phyloP scores from a whole-genome alignment of 352 stramenopile genomes.

The Globisporangium recalcitrans region DNA sequence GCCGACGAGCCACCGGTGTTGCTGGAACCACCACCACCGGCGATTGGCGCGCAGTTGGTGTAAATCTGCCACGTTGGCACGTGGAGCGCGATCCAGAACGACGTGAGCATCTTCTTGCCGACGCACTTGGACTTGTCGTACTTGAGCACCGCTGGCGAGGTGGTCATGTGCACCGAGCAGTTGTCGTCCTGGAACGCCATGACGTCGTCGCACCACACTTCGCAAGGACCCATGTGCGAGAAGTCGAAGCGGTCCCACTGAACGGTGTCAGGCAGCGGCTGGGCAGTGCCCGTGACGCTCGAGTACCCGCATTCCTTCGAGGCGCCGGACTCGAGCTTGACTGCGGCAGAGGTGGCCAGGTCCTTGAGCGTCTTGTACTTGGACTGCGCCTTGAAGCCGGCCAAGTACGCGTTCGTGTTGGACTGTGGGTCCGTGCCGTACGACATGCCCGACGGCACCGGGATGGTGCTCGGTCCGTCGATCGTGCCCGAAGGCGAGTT shows the following conservation, averaged over 20 bases:
- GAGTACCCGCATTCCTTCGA: slow-evolving; percentile 40
- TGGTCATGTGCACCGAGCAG: slow-evolving; percentile 32
- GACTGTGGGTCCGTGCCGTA: slow-evolving; percentile 23
- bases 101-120: slow-evolving; percentile 28
- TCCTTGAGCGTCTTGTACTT: slow-evolving; percentile 48
- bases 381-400: slow-evolving; percentile 21
- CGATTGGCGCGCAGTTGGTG: slow-evolving; percentile 40
- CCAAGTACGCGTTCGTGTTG: slow-evolving; percentile 24
- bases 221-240: slow-evolving; percentile 38
- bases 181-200: slow-evolving; percentile 38
- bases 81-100: slow-evolving; percentile 42
- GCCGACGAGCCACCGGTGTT: slow-evolving; percentile 8
- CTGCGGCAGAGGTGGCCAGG: slow-evolving; percentile 30
- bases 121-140: slow-evolving; percentile 39
- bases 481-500: slow-evolving; percentile 43
- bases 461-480: slow-evolving; percentile 28
- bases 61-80: slow-evolving; percentile 39
- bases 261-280: slow-evolving; percentile 29
- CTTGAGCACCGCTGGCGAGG: slow-evolving; percentile 24
- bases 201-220: slow-evolving; percentile 46
- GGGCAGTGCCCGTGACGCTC: slow-evolving; percentile 24
- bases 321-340: slow-evolving; percentile 24
- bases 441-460: slow-evolving; percentile 36
- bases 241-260: slow-evolving; percentile 35
- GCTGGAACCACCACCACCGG: slow-evolving; percentile 15